phyloP scores from a whole-genome alignment of 805 yeast genomes.

The Teunomyces tritomae region DNA sequence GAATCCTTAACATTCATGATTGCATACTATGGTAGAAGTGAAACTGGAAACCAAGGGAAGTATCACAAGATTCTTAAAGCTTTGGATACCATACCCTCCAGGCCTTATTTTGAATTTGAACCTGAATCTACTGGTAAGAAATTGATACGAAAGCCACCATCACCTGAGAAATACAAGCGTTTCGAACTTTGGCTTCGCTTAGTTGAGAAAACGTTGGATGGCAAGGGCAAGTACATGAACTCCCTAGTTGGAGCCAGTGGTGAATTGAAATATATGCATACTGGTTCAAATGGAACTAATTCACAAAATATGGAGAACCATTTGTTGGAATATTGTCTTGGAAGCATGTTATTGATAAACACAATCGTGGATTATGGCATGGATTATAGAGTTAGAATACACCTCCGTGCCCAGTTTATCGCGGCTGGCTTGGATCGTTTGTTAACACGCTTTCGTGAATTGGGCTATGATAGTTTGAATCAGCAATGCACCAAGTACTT shows the following conservation, averaged over 20 bases:
- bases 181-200: conserved; percentile 71
- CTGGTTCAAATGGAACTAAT: conserved; percentile 15
- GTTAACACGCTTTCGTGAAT: conserved; percentile 19
- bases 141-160: conserved; percentile 36
- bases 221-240: conserved; percentile 81
- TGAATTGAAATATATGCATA: conserved; percentile 54
- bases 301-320: conserved; percentile 59
- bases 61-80: conserved; percentile 58
- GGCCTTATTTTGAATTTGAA: conserved; percentile 40
- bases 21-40: conserved; percentile 30
- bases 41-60: conserved; percentile 32
- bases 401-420: conserved; percentile 49
- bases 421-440: conserved; percentile 24
- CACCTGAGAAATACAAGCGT: conserved; percentile 40
- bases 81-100: conserved; percentile 42
- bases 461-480: conserved; percentile 57
- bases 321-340: conserved; percentile 65
- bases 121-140: conserved; percentile 21
- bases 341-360: conserved; percentile 68
- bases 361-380: conserved; percentile 53
- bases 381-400: conserved; percentile 48
- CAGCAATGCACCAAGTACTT: conserved; percentile 65
- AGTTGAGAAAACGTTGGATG: conserved; percentile 68
- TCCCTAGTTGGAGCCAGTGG: conserved; percentile 91
- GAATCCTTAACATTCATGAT: conserved; percentile 61